Evolutionary conservation across 441 rosid genomes (phyloP).

Genomic region (Omphalea diandra): DNA sequence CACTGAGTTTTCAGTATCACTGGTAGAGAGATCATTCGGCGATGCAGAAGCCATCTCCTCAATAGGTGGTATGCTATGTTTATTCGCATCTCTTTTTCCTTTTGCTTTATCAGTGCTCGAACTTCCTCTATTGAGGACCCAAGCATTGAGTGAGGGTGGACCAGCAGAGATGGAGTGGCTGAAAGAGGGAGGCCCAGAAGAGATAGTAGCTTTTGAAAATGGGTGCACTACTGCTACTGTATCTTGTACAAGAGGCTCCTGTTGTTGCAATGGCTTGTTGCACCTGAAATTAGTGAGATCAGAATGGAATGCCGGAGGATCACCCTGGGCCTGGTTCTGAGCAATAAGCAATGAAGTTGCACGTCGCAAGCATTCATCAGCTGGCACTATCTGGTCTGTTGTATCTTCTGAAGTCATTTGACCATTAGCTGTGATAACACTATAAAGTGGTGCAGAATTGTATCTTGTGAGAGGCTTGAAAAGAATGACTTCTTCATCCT

Average conservation of each 20-base stretch:
- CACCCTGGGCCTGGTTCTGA: constrained; percentile 41
- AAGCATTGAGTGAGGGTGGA: constrained; percentile 82
- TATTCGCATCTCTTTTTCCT: constrained; percentile 35
- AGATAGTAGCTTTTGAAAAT: constrained; percentile 30
- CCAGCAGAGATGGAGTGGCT: constrained; percentile 49
- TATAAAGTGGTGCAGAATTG: constrained; percentile 76
- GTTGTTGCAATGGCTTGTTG: constrained; percentile 36
- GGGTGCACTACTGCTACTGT: constrained; percentile 16
- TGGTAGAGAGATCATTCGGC: constrained; percentile 49
- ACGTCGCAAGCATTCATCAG: constrained; percentile 76
- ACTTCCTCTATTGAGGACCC: constrained; percentile 58
- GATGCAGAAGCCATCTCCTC: constrained; percentile 54
- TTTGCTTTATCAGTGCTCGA: constrained; percentile 38
- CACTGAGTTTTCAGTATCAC: constrained; percentile 29
- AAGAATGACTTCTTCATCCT: constrained; percentile 95
- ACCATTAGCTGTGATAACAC: constrained; percentile 26
- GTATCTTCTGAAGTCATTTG: constrained; percentile 33
- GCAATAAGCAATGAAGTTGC: constrained; percentile 65
- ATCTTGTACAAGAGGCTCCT: constrained; percentile 40
- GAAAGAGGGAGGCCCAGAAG: constrained; percentile 13
- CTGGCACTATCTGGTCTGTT: constrained; percentile 35
- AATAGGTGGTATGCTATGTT: constrained; percentile 46
- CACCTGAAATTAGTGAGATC: constrained; percentile 42
- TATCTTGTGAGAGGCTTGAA: constrained; percentile 84
- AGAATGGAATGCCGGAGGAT: constrained; percentile 43